Base-by-base conservation (phyloP, 2,329 filamentous ascomycete genomes). In the Diplodia scrobiculata region DNA sequence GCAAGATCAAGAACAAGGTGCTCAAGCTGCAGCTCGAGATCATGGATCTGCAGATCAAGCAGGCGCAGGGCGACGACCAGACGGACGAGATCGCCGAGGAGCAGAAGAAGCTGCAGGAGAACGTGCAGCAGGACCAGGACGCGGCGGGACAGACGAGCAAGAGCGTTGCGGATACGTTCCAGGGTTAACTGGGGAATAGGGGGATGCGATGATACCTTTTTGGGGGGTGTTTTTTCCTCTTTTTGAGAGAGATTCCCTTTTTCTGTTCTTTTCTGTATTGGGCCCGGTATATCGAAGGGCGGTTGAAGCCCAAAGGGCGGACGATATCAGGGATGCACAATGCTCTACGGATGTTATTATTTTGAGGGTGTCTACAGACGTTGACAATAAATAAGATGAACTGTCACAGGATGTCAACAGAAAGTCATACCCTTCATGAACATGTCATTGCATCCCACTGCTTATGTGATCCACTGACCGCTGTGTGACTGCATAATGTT, bases 1-100 rank as follows among this genome's bases (percentile, higher is more conserved):
- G 84, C 70, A 86, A 86, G 77, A 86, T 81, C 71, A 85, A 86
- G 80, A 86, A 86, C 78, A 86, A 86, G 78, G 83, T 87, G 27
- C 75, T 86, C 63, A 87, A 86, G 78, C 76, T 86, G 58, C 79
- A 82, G 75, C 80, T 85, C 17, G 80, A 84, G 71, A 80, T 83
- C 2, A 71, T 85, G 66, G 77, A 77, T 53, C 77, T 86, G 48
- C 75, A 83, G 74, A 83, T 85, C 63, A 74, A 85, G 72, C 76
- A 79, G 67, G 84, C 84, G 0, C 80, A 85, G 72, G 84, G 84
- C 25, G 78, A 81, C 60, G 77, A 81, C 69, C 79, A 79, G 45
- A 72, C 78, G 32, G 78, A 67, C 47, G 78, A 83, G 72, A 76
- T 86, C 34, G 78, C 77, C 14, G 72, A 74, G 10, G 80, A 86